A percentile compares a stretch with the other conserved stretches of the same genome.
Evolutionary conservation across 2,329 filamentous ascomycete genomes (phyloP).

Genomic region (Xylaria hypoxylon): DNA sequence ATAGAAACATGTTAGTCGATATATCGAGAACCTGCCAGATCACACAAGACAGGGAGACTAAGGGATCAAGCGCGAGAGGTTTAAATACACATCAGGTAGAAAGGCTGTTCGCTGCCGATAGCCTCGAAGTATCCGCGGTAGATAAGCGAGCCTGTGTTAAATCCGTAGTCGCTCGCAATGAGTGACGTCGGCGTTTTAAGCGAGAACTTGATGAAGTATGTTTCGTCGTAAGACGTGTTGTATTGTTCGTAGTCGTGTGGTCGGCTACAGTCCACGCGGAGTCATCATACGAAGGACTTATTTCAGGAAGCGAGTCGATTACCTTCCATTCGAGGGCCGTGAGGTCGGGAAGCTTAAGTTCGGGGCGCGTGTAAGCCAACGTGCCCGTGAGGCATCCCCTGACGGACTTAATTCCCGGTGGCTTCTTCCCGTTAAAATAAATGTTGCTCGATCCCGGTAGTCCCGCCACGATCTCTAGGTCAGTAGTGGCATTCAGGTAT

Average conservation of each 20-base stretch:
- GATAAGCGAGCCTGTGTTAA: slow-evolving; percentile 74
- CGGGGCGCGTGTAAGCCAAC: slow-evolving; percentile 31
- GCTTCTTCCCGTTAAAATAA: slow-evolving; percentile 69
- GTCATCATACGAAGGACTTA: slow-evolving; percentile 74
- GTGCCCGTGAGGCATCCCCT: slow-evolving; percentile 53
- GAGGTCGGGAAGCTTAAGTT: slow-evolving; percentile 67
- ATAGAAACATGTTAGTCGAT: no score
- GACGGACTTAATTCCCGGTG: slow-evolving; percentile 46
- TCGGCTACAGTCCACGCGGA: slow-evolving; percentile 72
- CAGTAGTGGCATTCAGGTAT: slow-evolving; percentile 77
- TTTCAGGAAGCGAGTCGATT: slow-evolving; percentile 77
- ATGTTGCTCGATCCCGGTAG: slow-evolving; percentile 57
- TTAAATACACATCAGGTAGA: no score
- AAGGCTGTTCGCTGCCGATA: slow-evolving; percentile 66
- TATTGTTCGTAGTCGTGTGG: slow-evolving; percentile 66
- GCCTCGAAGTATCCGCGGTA: slow-evolving; percentile 78
- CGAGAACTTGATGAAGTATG: slow-evolving; percentile 45
- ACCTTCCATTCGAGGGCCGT: slow-evolving; percentile 73
- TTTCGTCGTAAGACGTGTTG: slow-evolving; percentile 62
- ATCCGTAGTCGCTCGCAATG: slow-evolving; percentile 79
- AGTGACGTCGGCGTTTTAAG: slow-evolving; percentile 74
- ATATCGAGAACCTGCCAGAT: no score
- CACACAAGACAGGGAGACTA: no score
- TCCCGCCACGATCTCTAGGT: slow-evolving; percentile 76
- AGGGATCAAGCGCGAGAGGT: no score